A percentile compares a stretch with the other conserved stretches of the same genome.
Conservation (phyloP, 1,284 basidiomycete species). For the Fistulinella cinereoalba region DNA sequence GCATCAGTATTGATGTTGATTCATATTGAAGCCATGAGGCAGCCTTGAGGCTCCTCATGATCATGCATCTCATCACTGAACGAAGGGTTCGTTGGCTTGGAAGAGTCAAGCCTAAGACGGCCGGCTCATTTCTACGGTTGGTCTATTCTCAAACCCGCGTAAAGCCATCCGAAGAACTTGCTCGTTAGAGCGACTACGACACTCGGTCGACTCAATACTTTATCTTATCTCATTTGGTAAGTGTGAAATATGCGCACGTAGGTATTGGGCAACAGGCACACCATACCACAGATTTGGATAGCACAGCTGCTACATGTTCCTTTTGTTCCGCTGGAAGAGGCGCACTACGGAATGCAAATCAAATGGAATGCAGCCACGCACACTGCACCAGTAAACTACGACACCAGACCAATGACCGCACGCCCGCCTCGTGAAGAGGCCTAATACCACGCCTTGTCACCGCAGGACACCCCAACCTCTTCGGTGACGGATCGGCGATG, state of each 20-base stretch:
- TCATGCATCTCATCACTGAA: neutral
- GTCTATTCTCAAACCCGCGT: neutral
- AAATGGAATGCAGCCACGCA: neutral
- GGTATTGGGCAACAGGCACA: neutral
- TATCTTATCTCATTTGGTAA: constrained; percentile 6
- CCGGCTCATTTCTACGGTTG: too few species aligned
- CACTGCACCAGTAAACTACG: neutral
- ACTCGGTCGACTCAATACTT: neutral
- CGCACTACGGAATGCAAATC: neutral
- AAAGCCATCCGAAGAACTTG: too few species aligned
- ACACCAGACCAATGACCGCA: constrained; percentile 10
- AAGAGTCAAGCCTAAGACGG: too few species aligned
- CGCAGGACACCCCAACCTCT: constrained; percentile 1
- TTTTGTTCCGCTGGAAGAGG: constrained; percentile 4
- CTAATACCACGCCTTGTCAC: constrained; percentile 16
- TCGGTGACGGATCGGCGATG: neutral
- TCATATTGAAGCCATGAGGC: constrained; percentile 9
- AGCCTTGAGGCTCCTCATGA: constrained; percentile 9
- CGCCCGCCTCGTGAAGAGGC: constrained; percentile 21
- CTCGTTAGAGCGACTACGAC: too few species aligned
- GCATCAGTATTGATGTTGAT: neutral
- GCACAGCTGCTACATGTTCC: constrained; percentile 3
- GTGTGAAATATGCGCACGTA: too few species aligned
- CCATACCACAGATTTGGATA: neutral
- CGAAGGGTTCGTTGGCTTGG: too few species aligned